Percentiles rank a stretch among this genome's conserved stretches.
Evolutionary conservation across 2,329 filamentous ascomycete species (phyloP).

Genomic region (Amauroascus verrucosus): DNA sequence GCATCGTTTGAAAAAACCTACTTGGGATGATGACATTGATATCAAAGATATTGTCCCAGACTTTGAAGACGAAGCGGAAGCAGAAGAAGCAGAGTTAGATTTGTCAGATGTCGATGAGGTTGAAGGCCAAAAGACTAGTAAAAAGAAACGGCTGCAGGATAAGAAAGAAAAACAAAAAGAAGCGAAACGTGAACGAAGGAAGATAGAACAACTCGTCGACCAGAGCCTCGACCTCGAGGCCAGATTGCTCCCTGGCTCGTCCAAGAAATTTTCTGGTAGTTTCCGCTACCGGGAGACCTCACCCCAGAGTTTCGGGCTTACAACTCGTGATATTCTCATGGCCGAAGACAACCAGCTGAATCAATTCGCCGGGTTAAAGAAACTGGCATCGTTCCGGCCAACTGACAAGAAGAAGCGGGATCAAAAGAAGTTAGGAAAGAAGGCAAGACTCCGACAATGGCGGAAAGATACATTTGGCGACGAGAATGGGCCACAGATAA

Average conservation of each 20-base stretch:
- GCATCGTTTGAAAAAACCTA: constrained; percentile 65
- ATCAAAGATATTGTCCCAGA: constrained; percentile 86
- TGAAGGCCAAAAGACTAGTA: constrained; percentile 27
- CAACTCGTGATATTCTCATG: constrained; percentile 80
- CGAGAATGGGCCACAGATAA: constrained; percentile 40
- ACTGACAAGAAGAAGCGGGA: constrained; percentile 81
- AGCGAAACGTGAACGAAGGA: constrained; percentile 68
- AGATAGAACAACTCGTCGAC: constrained; percentile 79
- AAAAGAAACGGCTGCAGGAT: constrained; percentile 41
- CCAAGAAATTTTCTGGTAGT: constrained; percentile 41
- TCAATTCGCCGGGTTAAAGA: constrained; percentile 86
- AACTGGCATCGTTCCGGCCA: constrained; percentile 82
- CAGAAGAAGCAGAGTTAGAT: constrained; percentile 43
- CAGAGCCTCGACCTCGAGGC: constrained; percentile 65
- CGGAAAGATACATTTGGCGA: constrained; percentile 57
- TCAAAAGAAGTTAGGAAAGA: constrained; percentile 82
- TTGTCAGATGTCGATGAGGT: constrained; percentile 44
- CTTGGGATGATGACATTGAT: constrained; percentile 95
- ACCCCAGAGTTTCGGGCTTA: constrained; percentile 80
- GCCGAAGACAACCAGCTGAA: constrained; percentile 80
- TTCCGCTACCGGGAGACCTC: constrained; percentile 96
- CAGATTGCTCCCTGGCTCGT: constrained; percentile 48
- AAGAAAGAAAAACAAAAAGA: constrained; percentile 54
- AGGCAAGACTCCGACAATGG: constrained; percentile 83
- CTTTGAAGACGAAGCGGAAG: constrained; percentile 54